Evolutionary conservation across 306 rosid genomes (phyloP).

Genomic region (Parietaria judaica): DNA sequence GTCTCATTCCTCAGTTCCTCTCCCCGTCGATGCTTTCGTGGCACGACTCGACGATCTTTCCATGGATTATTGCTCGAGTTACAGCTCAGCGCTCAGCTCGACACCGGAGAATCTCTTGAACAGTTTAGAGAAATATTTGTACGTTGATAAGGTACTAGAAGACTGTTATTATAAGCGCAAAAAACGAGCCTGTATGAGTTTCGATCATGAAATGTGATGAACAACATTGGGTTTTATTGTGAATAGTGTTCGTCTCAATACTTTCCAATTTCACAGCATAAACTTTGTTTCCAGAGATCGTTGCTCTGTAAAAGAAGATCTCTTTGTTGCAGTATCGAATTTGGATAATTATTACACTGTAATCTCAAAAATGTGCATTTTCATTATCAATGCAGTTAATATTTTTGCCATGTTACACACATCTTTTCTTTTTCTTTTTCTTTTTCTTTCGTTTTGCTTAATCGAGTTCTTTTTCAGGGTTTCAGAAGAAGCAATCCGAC

Average conservation of each 20-base stretch:
- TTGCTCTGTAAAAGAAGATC: not conserved
- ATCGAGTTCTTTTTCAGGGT: slow-evolving; percentile 42
- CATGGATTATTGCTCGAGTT: slow-evolving; percentile 67
- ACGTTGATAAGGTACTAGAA: slow-evolving; percentile 52
- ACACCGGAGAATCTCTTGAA: slow-evolving; percentile 66
- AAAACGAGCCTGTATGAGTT: not conserved
- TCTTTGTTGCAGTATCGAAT: not conserved
- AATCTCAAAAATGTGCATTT: too few relatives aligned
- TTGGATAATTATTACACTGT: not conserved
- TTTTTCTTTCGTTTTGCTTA: slow-evolving; percentile 18
- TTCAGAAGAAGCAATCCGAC: slow-evolving; percentile 44
- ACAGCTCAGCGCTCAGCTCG: slow-evolving; percentile 43
- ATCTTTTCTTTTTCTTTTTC: slow-evolving; percentile 9
- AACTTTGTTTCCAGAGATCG: not conserved
- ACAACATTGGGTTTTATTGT: too few relatives aligned
- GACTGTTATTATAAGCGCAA: not conserved
- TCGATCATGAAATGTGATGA: too few relatives aligned
- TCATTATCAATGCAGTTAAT: not conserved
- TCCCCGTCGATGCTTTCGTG: slow-evolving; percentile 75
- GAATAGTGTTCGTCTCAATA: too few relatives aligned
- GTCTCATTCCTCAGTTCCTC: slow-evolving; percentile 92
- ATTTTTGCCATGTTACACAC: slow-evolving; percentile 1
- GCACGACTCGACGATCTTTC: slow-evolving; percentile 71
- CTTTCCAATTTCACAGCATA: too few relatives aligned
- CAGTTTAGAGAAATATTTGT: slow-evolving; percentile 70